A percentile compares a stretch with the other conserved stretches of the same genome.
Conservation (phyloP, 352 stramenopile genomes). For the Pythium rhizo-oryzae region DNA sequence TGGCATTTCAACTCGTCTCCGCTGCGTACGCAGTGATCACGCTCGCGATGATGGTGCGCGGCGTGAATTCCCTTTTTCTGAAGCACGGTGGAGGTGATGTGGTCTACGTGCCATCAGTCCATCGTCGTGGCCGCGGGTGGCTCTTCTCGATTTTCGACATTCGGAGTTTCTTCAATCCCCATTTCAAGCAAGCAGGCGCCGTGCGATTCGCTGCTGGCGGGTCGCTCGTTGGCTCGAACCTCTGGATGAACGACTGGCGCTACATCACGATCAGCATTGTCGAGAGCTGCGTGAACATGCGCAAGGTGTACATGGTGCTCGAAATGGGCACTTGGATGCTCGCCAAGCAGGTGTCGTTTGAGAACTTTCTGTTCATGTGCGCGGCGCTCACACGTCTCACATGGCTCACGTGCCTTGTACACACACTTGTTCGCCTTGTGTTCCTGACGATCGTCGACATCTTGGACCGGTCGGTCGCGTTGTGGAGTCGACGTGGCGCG, state of each 20-base stretch:
- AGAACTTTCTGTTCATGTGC: constrained; percentile 30
- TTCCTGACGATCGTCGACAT: neutral
- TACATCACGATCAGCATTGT: constrained; percentile 28
- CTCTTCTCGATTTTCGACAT: too few species aligned
- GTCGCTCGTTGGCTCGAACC: constrained; percentile 3
- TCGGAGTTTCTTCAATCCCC: too few species aligned
- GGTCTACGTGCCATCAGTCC: too few species aligned
- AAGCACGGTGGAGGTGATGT: too few species aligned
- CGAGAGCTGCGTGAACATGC: constrained; percentile 3
- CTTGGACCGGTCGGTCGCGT: neutral
- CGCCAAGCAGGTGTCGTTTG: constrained; percentile 18
- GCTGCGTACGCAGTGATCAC: constrained; percentile 3
- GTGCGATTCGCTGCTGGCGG: constrained; percentile 4
- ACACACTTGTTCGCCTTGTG: constrained; percentile 5
- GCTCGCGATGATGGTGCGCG: neutral
- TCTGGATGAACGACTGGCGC: constrained; percentile 30
- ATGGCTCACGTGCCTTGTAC: constrained; percentile 24
- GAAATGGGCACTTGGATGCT: constrained; percentile 30
- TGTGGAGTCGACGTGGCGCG: neutral
- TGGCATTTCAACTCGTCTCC: neutral
- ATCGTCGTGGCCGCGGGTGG: too few species aligned
- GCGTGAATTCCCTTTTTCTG: neutral
- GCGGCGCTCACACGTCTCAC: constrained; percentile 19
- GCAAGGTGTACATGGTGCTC: constrained; percentile 9
- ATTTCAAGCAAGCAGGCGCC: neutral